Conservation (phyloP, 106 monocot genomes). For the Chionographis japonica region DNA sequence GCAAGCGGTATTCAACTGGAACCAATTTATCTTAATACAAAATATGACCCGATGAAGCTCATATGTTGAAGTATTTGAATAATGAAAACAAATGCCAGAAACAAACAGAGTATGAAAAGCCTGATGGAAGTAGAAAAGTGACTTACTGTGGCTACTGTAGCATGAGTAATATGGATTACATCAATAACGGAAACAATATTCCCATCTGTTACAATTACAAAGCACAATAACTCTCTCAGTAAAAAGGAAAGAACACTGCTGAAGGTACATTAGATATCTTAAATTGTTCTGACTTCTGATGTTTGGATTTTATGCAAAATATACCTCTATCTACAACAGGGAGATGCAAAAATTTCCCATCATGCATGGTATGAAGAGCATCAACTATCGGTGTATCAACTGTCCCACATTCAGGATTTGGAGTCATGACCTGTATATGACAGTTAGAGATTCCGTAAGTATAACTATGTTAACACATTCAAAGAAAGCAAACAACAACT, state of each 20-base stretch:
- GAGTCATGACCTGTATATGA: constrained; percentile 83
- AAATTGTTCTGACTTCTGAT: neutral
- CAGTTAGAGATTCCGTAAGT: neutral
- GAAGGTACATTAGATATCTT: neutral
- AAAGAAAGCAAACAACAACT: neutral
- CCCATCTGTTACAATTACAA: constrained; percentile 34
- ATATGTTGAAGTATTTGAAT: no score
- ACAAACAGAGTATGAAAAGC: neutral
- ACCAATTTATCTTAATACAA: no score
- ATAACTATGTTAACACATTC: neutral
- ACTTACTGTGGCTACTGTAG: constrained; percentile 74
- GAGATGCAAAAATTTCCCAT: constrained; percentile 86
- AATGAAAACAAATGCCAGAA: neutral
- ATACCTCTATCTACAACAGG: constrained; percentile 89
- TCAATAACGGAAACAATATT: constrained; percentile 59
- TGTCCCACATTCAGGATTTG: constrained; percentile 83
- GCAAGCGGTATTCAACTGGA: no score
- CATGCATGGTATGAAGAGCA: constrained; percentile 92
- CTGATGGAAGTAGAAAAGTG: neutral
- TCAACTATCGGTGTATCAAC: constrained; percentile 85
- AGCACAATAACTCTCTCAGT: neutral
- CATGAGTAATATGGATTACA: constrained; percentile 61
- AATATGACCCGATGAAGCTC: no score
- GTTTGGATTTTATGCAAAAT: neutral
- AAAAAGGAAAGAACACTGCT: neutral